Conservation (phyloP, 2,329 filamentous ascomycete species). For the Epichloe sp. region DNA sequence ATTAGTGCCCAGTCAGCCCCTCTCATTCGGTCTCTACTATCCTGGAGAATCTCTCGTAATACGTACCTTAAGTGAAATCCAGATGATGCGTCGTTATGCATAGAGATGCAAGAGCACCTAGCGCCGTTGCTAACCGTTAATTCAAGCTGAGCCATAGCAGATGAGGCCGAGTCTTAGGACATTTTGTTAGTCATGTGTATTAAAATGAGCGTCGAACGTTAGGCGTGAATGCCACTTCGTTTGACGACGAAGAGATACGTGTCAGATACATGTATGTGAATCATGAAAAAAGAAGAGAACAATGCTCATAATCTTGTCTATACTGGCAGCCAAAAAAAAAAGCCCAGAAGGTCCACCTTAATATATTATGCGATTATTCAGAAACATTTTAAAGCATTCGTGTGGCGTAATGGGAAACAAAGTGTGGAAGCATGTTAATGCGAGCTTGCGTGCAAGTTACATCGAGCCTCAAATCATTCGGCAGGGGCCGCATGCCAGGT, state of each 20-base stretch:
- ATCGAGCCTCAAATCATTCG: not conserved
- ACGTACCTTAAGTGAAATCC: not conserved
- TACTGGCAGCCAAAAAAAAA: too few relatives aligned
- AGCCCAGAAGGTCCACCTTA: not conserved
- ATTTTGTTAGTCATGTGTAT: too few relatives aligned
- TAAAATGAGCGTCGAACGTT: too few relatives aligned
- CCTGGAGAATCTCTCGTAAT: too few relatives aligned
- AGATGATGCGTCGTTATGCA: not conserved
- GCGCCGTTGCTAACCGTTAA: not conserved
- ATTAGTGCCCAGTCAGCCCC: too few relatives aligned
- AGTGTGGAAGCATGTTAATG: not conserved
- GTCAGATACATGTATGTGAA: too few relatives aligned
- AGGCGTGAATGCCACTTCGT: too few relatives aligned
- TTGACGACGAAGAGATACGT: too few relatives aligned
- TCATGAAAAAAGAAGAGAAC: too few relatives aligned
- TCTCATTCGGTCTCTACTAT: too few relatives aligned
- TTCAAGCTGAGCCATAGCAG: not conserved
- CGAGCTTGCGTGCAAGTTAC: not conserved
- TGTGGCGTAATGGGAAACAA: not conserved
- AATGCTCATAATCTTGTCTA: too few relatives aligned
- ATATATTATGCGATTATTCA: not conserved
- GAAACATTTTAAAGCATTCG: not conserved
- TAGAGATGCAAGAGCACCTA: not conserved
- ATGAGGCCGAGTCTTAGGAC: not conserved
- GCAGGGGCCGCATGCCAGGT: too few relatives aligned